Evolutionary conservation across 2,329 filamentous ascomycete genomes (phyloP).

Genomic region (Aureobasidium sp.): DNA sequence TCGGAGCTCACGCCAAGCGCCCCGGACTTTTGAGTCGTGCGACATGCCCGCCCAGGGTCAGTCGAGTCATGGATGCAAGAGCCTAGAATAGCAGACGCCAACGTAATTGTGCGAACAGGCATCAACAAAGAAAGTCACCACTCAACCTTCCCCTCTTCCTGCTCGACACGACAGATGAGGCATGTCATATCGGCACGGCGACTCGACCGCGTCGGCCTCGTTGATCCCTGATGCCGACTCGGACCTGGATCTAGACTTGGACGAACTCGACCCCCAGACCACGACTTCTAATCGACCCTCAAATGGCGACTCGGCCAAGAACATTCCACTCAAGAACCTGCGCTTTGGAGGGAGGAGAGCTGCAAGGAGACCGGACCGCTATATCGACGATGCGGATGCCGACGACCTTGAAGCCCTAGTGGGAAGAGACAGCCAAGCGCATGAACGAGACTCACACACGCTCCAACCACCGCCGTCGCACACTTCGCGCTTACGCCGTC

Average conservation of each 20-base stretch:
- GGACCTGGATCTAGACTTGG: slow-evolving; percentile 67
- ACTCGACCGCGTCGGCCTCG: slow-evolving; percentile 34
- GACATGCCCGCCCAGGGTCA: background rate
- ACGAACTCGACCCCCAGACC: slow-evolving; percentile 64
- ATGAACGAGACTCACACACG: slow-evolving; percentile 17
- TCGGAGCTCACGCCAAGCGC: background rate
- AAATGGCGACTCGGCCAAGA: slow-evolving; percentile 39
- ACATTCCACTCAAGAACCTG: slow-evolving; percentile 63
- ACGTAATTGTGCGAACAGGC: slow-evolving; percentile 14
- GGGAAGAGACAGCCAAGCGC: slow-evolving; percentile 45
- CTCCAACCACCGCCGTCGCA: background rate
- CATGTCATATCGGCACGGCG: slow-evolving; percentile 42
- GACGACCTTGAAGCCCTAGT: slow-evolving; percentile 61
- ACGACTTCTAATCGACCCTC: slow-evolving; percentile 28
- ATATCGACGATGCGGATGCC: slow-evolving; percentile 51
- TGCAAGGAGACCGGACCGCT: slow-evolving; percentile 21
- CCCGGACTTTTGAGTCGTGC: slow-evolving; percentile 2
- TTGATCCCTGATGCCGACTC: slow-evolving; percentile 42
- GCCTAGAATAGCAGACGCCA: background rate
- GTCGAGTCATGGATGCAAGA: background rate
- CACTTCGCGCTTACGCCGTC: background rate
- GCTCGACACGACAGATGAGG: slow-evolving; percentile 27
- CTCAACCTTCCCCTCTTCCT: no score
- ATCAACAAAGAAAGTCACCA: background rate
- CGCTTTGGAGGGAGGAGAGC: slow-evolving; percentile 40